A percentile compares a stretch with the other conserved stretches of the same genome.
Evolutionary conservation across 2,329 filamentous ascomycete genomes (phyloP).

Genomic region (Ophiognomonia clavigignenti-juglandacearum): DNA sequence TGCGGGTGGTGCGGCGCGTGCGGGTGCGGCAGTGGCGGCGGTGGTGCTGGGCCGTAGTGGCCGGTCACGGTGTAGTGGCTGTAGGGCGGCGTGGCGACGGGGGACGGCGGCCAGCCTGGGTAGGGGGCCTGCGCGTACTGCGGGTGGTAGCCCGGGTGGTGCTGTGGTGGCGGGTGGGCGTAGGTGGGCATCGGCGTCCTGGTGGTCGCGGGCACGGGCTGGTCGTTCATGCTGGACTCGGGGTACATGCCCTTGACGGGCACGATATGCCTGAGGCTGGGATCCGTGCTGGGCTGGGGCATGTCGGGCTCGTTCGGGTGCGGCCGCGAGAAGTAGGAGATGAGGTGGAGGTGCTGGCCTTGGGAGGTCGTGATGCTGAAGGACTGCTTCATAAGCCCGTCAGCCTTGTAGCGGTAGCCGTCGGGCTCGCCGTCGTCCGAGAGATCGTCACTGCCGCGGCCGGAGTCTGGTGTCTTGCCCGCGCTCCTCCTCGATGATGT

Average conservation of each 20-base stretch:
- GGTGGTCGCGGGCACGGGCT: conserved; percentile 74
- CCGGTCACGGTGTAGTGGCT: conserved; percentile 36
- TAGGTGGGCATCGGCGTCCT: conserved; percentile 58
- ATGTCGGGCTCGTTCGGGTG: conserved; percentile 68
- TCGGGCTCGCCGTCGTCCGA: conserved; percentile 81
- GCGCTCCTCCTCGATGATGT: conserved; percentile 48
- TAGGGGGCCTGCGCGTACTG: conserved; percentile 42
- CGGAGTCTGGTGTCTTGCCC: conserved; percentile 79
- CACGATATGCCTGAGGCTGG: conserved; percentile 72
- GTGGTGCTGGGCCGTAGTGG: conserved; percentile 17
- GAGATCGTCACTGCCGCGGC: conserved; percentile 77
- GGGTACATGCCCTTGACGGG: conserved; percentile 95
- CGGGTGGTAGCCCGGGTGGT: conserved; percentile 30
- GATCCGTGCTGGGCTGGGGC: conserved; percentile 76
- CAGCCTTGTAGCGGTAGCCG: conserved; percentile 90
- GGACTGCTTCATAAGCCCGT: conserved; percentile 98
- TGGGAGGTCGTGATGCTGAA: conserved; percentile 96
- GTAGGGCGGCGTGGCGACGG: conserved; percentile 49
- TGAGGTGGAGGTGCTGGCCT: conserved; percentile 88
- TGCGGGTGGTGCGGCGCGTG: conserved; percentile 20
- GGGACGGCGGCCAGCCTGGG: conserved; percentile 49
- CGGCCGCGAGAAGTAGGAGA: conserved; percentile 90
- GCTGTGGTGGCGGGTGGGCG: conserved; percentile 13
- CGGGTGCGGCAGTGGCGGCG: conserved; percentile 1
- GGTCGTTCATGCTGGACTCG: conserved; percentile 87